Evolutionary conservation across 176 grass and related monocot genomes (phyloP), one percentile per base, ranked within the genome.

Genomic region (Pontederia paniculata): DNA sequence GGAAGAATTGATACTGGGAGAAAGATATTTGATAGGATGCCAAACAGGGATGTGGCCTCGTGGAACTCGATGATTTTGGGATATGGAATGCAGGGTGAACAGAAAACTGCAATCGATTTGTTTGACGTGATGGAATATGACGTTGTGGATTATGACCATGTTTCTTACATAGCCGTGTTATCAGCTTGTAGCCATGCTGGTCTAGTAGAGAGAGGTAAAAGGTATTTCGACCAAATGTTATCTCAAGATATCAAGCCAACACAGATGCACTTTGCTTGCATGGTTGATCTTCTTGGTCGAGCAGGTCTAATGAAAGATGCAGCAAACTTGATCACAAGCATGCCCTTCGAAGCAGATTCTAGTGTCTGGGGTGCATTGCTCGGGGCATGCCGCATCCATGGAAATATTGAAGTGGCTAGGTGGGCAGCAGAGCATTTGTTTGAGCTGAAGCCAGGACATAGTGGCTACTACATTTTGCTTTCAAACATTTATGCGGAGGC

Each of bases 41-140:
- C 56, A 10, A 25, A 57, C 17, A 87, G 73, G 78, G 77, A 90
- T 76, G 86, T 77, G 2, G 77, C 80, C 23, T 89, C 91, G 21
- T 96, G 91, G 91, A 96, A 89, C 71, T 77, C 74, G 60, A 75
- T 96, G 68, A 83, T 96, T 42, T 69, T 86, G 63, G 91, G 85
- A 21, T 78, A 86, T 65, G 82, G 73, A 25, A 77, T 78, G 76
- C 82, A 81, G 9, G 91, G 91, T 45, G 76, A 86, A 84, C 53
- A 83, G 22, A 73, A 86, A 50, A 69, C 66, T 42, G 79, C 79
- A 58, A 83, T 96, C 1, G 28, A 80, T 23, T 70, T 86, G 42
- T 89, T 96, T 76, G 76, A 87, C 68, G 21, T 62, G 63, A 84
- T 96, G 86, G 77, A 83, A 50, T 71, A 74, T 50, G 76, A 86